Base-by-base conservation (phyloP, 73 alveolate species). In the Paramecium biaurelia region DNA sequence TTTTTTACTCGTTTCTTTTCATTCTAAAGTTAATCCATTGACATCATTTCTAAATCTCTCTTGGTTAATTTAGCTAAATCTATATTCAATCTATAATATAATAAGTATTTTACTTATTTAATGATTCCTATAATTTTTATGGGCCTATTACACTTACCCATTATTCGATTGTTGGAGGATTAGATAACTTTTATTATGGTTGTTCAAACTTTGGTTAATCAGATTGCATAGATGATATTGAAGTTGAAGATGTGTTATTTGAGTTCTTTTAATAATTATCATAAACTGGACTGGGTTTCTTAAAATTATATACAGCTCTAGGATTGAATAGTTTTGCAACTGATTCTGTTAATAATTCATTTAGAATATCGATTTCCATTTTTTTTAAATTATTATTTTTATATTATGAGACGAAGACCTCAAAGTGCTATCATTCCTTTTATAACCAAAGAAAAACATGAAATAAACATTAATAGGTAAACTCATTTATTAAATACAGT, bases 1-100 rank as follows among this genome's bases (percentile, higher is more conserved):
- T 96, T 95, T 85, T 96, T 97, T 10, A 97, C 98, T 41, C 94
- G 92, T 72, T 95, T 96, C 92, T 96, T 96, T 92, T 93, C 97
- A 49, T 84, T 28, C n/a, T 85, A 4, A 4, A 96, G 74, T 30
- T 94, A 95, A 9, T 96, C 99, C 34, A 86, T 41, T 4, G 63
- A 92, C 79, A 53, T 88, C 67, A 85, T 82, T 34, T 85, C 76
- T 47, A 96, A 70, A 63, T 95, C 96, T 88, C 93, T 93, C 18
- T 96, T 79, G 18, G 90, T 79, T 79, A 79, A 43, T 18, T 41
- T 37, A 10, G 11, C 30, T 24, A 79, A 45, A 79, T 79, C 90
- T 41, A 79, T 79, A 32, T 42, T 79, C 26, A 79, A 79, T 79
- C 74, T 41, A 4, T 32, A 38, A 28, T 35, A 72, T 9, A 15